Evolutionary conservation across 2,329 filamentous ascomycete species (phyloP).

Genomic region (Penicillium sp.): DNA sequence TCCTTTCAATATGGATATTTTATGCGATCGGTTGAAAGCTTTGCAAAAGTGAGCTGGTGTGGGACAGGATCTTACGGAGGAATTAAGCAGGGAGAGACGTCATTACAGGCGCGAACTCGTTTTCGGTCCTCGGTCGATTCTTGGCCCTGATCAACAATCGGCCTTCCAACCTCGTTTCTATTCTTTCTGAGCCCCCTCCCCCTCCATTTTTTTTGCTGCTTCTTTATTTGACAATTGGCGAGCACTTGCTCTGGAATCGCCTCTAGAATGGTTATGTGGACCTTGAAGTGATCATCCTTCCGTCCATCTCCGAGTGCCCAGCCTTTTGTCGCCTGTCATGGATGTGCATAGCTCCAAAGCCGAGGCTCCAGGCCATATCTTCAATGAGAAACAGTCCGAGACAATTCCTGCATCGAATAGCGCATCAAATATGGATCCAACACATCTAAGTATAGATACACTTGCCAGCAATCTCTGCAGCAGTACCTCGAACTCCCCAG

Average conservation of each 20-base stretch:
- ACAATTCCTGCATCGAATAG: constrained; percentile 16
- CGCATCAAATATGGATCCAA: constrained; percentile 1
- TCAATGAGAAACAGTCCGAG: constrained; percentile 24
- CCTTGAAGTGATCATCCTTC: constrained; percentile 16
- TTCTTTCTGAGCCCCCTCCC: neutral
- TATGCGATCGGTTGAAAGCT: neutral
- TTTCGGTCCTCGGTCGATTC: neutral
- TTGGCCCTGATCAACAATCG: constrained; percentile 4
- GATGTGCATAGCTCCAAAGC: constrained; percentile 21
- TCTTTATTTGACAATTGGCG: neutral
- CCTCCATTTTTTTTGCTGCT: neutral
- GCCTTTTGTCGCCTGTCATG: constrained; percentile 9
- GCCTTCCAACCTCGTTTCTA: constrained; percentile 6
- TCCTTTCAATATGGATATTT: neutral
- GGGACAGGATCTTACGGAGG: constrained; percentile 2
- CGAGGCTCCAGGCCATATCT: constrained; percentile 16
- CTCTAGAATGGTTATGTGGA: constrained; percentile 25
- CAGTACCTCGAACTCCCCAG: constrained; percentile 21
- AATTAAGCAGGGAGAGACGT: constrained; percentile 22
- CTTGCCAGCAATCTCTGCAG: constrained; percentile 19
- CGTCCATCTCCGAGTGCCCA: constrained; percentile 13
- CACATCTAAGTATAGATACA: constrained; percentile 20
- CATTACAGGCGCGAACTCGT: constrained; percentile 22
- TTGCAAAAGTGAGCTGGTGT: neutral
- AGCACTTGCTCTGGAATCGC: neutral